These are phyloP conservation scores for Conringia planisiliqua DNA, from an alignment of 345 rosid genomes.

Conservation along the genomic window DNA sequence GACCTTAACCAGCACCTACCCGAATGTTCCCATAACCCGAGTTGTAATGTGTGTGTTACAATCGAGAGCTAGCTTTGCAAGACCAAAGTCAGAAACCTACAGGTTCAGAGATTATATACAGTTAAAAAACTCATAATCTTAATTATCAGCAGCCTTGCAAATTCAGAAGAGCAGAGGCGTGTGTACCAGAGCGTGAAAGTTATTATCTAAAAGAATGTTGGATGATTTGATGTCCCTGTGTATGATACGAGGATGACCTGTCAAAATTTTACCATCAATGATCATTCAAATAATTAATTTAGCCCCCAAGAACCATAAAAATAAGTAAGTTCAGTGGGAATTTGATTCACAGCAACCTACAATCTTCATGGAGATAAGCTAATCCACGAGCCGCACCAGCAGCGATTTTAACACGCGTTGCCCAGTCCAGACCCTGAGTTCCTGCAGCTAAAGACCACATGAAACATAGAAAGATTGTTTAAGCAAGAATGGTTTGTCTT, in stretches of 20 bases:
- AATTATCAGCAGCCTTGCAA: neutral
- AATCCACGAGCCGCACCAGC: slow-evolving; percentile 96
- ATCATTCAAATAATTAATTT: neutral
- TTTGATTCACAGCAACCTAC: slow-evolving; percentile 42
- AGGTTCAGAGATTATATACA: slow-evolving; percentile 17
- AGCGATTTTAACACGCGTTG: slow-evolving; percentile 70
- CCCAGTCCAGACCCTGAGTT: slow-evolving; percentile 70
- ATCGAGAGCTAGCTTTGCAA: slow-evolving; percentile 89
- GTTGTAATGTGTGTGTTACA: slow-evolving; percentile 85
- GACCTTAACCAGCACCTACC: slow-evolving; percentile 42
- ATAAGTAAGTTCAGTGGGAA: neutral
- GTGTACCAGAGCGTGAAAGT: slow-evolving; percentile 79
- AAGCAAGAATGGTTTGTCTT: neutral
- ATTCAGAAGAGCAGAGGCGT: neutral
- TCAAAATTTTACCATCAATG: neutral
- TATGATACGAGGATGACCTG: slow-evolving; percentile 92
- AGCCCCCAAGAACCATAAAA: neutral
- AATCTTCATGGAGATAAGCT: slow-evolving; percentile 97
- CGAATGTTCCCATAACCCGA: slow-evolving; percentile 97
- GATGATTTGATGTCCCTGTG: slow-evolving; percentile 98
- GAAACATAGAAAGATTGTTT: neutral
- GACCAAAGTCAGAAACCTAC: slow-evolving; percentile 99
- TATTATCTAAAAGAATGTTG: slow-evolving; percentile 87
- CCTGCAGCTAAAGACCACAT: slow-evolving; percentile 47
- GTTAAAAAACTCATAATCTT: slow-evolving; percentile 17